Conservation (phyloP, 305 asterid species). For the Fraxinus sp. region DNA sequence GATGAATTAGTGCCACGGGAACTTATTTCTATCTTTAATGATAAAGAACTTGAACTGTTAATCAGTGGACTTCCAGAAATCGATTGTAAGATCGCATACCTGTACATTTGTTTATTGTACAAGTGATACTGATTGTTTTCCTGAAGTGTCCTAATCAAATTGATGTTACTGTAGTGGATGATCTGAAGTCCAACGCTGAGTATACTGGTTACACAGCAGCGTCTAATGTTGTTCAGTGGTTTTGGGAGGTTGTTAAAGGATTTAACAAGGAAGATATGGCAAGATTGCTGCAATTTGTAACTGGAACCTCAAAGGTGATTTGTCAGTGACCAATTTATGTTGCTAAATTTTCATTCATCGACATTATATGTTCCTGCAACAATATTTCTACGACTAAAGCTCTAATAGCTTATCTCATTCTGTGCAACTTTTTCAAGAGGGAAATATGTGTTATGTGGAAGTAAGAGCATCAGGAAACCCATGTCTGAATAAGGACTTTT, state of each 20-base stretch:
- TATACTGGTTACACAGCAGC: constrained; percentile 89
- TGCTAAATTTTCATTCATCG: background rate
- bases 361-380: constrained; percentile 1
- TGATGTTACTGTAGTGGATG: constrained; percentile 69
- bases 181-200: constrained; percentile 88
- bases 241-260: constrained; percentile 93
- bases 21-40: constrained; percentile 87
- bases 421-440: background rate
- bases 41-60: constrained; percentile 92
- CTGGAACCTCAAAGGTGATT: constrained; percentile 97
- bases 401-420: background rate
- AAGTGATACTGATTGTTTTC: background rate
- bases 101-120: constrained; percentile 12
- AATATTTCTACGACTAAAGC: background rate
- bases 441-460: background rate
- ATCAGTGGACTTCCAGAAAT: constrained; percentile 99
- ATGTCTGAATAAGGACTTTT: background rate
- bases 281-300: constrained; percentile 93
- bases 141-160: constrained; percentile 19
- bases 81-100: constrained; percentile 64
- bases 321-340: constrained; percentile 12
- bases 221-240: constrained; percentile 84
- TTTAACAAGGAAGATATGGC: constrained; percentile 99
- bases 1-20: constrained; percentile 85
- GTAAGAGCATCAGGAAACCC: constrained; percentile 11